Conservation (phyloP, 2,329 filamentous ascomycete genomes). For the Fusarium anthophilum region DNA sequence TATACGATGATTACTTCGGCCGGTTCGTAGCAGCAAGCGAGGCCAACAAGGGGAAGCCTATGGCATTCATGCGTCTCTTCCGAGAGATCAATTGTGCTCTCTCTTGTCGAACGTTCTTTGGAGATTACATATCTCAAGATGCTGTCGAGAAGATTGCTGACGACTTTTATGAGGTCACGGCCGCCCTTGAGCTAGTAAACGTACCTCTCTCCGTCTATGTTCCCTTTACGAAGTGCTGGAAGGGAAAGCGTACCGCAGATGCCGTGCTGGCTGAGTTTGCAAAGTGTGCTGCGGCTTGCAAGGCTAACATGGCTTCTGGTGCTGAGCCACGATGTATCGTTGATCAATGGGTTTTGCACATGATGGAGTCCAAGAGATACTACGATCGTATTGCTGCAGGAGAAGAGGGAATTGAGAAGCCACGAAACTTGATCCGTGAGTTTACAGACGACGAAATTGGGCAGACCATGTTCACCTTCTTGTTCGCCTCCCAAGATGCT, state of each 20-base stretch:
- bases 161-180: slow-evolving; percentile 82
- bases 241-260: slow-evolving; percentile 78
- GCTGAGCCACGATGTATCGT: slow-evolving; percentile 77
- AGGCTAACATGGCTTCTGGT: slow-evolving; percentile 75
- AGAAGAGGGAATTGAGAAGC: slow-evolving; percentile 51
- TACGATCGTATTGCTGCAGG: slow-evolving; percentile 71
- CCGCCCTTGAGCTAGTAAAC: slow-evolving; percentile 82
- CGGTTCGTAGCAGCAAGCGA: slow-evolving; percentile 70
- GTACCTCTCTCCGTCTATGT: slow-evolving; percentile 75
- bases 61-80: slow-evolving; percentile 76
- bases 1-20: slow-evolving; percentile 76
- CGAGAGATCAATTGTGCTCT: slow-evolving; percentile 82
- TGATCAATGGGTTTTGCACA: slow-evolving; percentile 78
- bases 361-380: slow-evolving; percentile 77
- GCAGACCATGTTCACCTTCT: slow-evolving; percentile 62
- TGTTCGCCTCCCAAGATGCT: slow-evolving; percentile 64
- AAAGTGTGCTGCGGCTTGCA: slow-evolving; percentile 76
- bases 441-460: slow-evolving; percentile 61
- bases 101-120: slow-evolving; percentile 82
- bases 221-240: slow-evolving; percentile 80
- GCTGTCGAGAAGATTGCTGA: slow-evolving; percentile 79
- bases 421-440: slow-evolving; percentile 58
- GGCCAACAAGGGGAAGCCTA: slow-evolving; percentile 62
- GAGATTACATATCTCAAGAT: slow-evolving; percentile 78
- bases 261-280: slow-evolving; percentile 76